Percentiles rank a stretch among this genome's conserved stretches.
Evolutionary conservation across 2,329 filamentous ascomycete species (phyloP).

Genomic region (Rhexocercosporidium sp.): DNA sequence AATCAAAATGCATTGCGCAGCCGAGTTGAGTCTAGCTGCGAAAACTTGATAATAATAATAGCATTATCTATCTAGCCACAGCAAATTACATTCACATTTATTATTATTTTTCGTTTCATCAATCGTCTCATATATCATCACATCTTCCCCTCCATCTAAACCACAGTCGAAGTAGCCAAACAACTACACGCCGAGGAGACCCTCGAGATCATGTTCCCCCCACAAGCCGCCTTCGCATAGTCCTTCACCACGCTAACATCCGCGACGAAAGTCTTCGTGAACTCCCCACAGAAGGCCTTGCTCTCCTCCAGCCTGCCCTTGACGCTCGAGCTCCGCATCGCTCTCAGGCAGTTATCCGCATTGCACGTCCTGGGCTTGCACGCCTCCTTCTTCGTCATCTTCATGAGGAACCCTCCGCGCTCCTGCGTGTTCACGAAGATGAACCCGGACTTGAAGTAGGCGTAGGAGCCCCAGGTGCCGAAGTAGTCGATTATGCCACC

Average conservation of each 20-base stretch:
- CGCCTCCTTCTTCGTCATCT: constrained; percentile 20
- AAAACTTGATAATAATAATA: no score
- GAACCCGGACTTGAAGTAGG: constrained; percentile 46
- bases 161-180: constrained; percentile 16
- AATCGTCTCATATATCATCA: background rate
- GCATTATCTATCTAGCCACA: constrained; percentile 48
- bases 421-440: constrained; percentile 48
- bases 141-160: background rate
- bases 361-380: constrained; percentile 15
- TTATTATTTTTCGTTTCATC: background rate
- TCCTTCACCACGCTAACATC: constrained; percentile 18
- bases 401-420: constrained; percentile 39
- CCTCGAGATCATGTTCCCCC: constrained; percentile 15
- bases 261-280: constrained; percentile 21
- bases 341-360: constrained; percentile 46
- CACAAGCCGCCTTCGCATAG: constrained; percentile 21
- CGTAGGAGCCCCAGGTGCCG: constrained; percentile 50
- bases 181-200: constrained; percentile 24
- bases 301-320: constrained; percentile 42
- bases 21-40: no score
- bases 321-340: constrained; percentile 41
- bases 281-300: constrained; percentile 41
- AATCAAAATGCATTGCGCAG: no score
- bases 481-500: constrained; percentile 49
- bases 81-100: background rate